These are phyloP conservation scores for Ballota nigra DNA, from an alignment of 257 asterid species.

Conservation along the genomic window DNA sequence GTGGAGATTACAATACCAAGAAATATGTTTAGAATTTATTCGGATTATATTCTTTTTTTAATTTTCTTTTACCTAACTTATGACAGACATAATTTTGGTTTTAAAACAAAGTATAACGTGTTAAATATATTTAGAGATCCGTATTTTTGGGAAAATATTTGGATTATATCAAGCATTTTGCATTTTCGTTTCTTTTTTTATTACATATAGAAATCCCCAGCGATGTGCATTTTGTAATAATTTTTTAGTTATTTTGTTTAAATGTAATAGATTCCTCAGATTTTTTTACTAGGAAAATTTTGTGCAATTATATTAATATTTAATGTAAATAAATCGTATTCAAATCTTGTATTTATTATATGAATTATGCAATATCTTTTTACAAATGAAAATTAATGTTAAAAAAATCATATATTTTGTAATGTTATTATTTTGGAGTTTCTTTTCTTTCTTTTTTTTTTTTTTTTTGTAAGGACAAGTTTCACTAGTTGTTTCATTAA, in stretches of 20 bases:
- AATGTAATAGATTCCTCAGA: slow-evolving; percentile 2
- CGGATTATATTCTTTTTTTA: background rate
- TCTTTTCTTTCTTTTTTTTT: too few species aligned
- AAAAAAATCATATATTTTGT: background rate
- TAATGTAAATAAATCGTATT: background rate
- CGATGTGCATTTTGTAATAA: slow-evolving; percentile 21
- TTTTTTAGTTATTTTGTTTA: slow-evolving; percentile 10
- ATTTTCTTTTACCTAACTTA: slow-evolving; percentile 22
- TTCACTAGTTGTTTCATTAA: too few species aligned
- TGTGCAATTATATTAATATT: background rate
- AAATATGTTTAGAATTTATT: slow-evolving; percentile 17
- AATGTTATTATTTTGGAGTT: background rate
- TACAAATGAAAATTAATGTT: background rate
- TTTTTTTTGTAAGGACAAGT: too few species aligned
- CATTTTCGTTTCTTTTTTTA: background rate
- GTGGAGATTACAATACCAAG: slow-evolving; percentile 30
- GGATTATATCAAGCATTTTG: background rate
- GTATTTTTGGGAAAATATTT: slow-evolving; percentile 21
- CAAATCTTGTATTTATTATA: background rate
- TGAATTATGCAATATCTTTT: background rate
- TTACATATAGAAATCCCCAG: slow-evolving; percentile 9
- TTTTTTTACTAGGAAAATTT: background rate
- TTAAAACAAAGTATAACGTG: background rate
- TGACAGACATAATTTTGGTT: slow-evolving; percentile 16
- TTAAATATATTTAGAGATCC: slow-evolving; percentile 21